phyloP scores from a whole-genome alignment of 225 moss, liverwort and hornwort genomes.

The Asterella californica region DNA sequence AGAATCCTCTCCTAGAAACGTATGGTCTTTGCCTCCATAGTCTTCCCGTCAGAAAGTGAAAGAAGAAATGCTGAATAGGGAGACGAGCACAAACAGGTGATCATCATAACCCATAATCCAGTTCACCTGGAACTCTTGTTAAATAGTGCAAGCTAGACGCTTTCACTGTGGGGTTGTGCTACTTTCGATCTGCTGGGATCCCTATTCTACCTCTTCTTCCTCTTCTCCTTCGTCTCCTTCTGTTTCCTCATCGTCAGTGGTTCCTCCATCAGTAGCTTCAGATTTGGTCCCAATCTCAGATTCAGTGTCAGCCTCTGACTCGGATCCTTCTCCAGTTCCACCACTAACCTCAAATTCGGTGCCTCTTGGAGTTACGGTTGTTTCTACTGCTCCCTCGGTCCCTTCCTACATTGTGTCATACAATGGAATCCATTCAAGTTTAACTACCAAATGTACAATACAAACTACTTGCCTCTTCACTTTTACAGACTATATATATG shows the following conservation, averaged over 20 bases:
- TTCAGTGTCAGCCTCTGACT: constrained; percentile 34
- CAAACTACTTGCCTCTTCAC: too few species aligned
- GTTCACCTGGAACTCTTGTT: too few species aligned
- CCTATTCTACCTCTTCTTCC: constrained; percentile 1
- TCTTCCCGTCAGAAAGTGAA: too few species aligned
- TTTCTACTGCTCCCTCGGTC: constrained; percentile 24
- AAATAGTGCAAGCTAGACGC: too few species aligned
- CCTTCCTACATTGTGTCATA: constrained; percentile 29
- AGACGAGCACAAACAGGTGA: too few species aligned
- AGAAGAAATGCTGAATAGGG: too few species aligned
- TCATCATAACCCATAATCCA: too few species aligned
- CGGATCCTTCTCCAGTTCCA: constrained; percentile 24
- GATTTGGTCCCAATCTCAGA: constrained; percentile 30
- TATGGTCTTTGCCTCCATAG: too few species aligned
- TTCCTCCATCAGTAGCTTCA: constrained; percentile 21
- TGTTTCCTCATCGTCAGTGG: constrained; percentile 35
- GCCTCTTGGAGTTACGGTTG: constrained; percentile 25
- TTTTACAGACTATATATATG: too few species aligned
- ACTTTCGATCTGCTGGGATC: not conserved
- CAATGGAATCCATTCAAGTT: constrained; percentile 1
- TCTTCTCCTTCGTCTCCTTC: constrained; percentile 39
- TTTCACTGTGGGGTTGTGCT: too few species aligned
- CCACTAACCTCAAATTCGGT: constrained; percentile 31
- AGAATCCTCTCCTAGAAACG: too few species aligned
- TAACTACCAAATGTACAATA: too few species aligned